phyloP scores from a whole-genome alignment of 75 land plant genomes.

The Pinus taeda region DNA sequence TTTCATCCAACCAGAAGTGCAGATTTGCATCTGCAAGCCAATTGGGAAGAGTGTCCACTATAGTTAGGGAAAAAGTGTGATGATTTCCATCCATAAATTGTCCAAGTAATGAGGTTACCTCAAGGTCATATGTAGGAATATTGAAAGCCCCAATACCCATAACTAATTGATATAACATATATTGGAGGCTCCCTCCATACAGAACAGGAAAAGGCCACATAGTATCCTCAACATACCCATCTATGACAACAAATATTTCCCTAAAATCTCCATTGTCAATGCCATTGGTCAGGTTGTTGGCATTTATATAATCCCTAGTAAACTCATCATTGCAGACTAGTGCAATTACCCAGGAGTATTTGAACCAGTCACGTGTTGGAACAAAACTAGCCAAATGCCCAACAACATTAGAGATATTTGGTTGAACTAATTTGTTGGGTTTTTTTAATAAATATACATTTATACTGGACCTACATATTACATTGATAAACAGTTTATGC shows the following conservation, averaged over 20 bases:
- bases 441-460: no score
- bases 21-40: conserved; percentile 73
- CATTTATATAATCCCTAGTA: conserved; percentile 44
- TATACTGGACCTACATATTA: no score
- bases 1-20: conserved; percentile 71
- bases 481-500: no score
- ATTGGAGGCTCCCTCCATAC: conserved; percentile 76
- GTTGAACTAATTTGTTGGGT: no score
- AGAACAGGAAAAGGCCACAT: conserved; percentile 66
- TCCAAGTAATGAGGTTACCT: conserved; percentile 69
- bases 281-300: conserved; percentile 41
- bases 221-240: conserved; percentile 48
- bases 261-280: conserved; percentile 68
- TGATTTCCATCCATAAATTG: conserved; percentile 26
- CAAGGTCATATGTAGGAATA: conserved; percentile 68
- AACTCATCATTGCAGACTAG: no score
- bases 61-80: conserved; percentile 40
- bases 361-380: no score
- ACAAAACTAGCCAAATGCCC: no score
- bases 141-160: conserved; percentile 73
- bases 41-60: conserved; percentile 26
- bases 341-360: no score
- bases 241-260: conserved; percentile 50
- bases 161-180: conserved; percentile 67
- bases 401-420: no score